phyloP scores from a whole-genome alignment of 495 filamentous ascomycete species.

The Trichoderma asperelloides region DNA sequence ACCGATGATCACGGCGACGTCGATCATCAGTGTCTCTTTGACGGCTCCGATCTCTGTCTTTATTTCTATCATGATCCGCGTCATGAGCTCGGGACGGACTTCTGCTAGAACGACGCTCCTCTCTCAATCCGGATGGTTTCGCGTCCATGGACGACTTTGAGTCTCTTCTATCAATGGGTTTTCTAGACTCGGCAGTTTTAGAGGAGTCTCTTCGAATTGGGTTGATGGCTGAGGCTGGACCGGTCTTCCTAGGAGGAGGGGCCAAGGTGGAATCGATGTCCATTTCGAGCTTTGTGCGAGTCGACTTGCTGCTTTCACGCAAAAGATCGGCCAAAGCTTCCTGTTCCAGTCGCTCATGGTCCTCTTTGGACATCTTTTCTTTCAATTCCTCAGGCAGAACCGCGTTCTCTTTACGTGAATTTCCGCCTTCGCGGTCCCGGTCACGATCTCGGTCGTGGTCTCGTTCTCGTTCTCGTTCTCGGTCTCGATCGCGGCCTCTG shows the following conservation, averaged over 20 bases:
- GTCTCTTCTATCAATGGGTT: conserved; percentile 19
- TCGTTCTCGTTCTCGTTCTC: conserved; percentile 20
- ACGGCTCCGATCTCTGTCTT: conserved; percentile 20
- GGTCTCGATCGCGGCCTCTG: conserved; percentile 23
- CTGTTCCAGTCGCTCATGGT: conserved; percentile 43
- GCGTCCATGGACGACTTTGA: conserved; percentile 3
- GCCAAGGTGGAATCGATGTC: conserved; percentile 45
- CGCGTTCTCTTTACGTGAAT: conserved; percentile 14
- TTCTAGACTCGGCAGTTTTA: conserved; percentile 32
- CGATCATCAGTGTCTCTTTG: conserved; percentile 18
- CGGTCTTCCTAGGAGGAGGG: conserved; percentile 41
- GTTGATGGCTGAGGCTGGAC: conserved; percentile 46
- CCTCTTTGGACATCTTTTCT: conserved; percentile 44
- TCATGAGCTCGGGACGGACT: conserved; percentile 13
- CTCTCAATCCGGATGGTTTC: conserved; percentile 8
- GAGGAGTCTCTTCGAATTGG: conserved; percentile 39
- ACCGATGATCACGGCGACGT: conserved; percentile 13
- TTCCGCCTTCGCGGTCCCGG: conserved; percentile 23
- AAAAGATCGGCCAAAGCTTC: conserved; percentile 46
- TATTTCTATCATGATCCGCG: conserved; percentile 23
- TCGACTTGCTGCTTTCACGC: conserved; percentile 38
- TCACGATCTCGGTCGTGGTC: conserved; percentile 24
- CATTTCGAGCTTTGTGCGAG: conserved; percentile 37
- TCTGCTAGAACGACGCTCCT: conserved; percentile 11
- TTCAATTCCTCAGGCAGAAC: conserved; percentile 29